Base-by-base conservation (phyloP, 768 basidiomycete genomes). In the Saitozyma sp. region DNA sequence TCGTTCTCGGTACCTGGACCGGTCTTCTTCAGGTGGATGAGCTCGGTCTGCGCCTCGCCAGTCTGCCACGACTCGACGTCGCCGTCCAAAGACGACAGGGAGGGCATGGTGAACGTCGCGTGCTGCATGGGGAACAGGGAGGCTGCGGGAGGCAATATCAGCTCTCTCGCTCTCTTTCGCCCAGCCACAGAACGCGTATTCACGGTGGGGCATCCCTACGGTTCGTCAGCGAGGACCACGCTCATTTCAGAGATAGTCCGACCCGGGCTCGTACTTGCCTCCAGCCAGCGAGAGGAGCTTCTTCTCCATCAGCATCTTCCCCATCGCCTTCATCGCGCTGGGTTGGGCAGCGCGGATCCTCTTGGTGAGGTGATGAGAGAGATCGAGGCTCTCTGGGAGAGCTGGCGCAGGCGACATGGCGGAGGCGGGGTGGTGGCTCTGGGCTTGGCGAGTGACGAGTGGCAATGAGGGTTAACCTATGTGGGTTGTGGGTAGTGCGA, bases 111-210 rank as follows among this genome's bases (percentile, higher is more conserved):
- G 62, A 68, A 75, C 13, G 65, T 67, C 9, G 66, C 66, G 50
- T 66, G 65, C 3, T 61, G 59, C 68, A 73, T 67, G 20, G 74
- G 71, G 66, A 76, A 76, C 1, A 73, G 66, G 17, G 69, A 69
- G 19, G 65, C 63, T 69, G 50, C 48, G 56, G 19, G 54, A 62
- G 51, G 11, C 17, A 50, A 9, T 29, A 9, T 29, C 29, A 29
- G 29, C 29, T 29, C n/a, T n/a, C n/a, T n/a, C n/a, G n/a, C n/a
- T n/a, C n/a, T n/a, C n/a, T n/a, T n/a, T n/a, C n/a, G n/a, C n/a
- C n/a, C n/a, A n/a, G n/a, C n/a, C n/a, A n/a, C n/a, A n/a, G n/a
- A n/a, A n/a, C n/a, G n/a, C n/a, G n/a, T n/a, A 20, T 50, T 19
- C 8, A 14, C 55, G 39, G 0, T 29, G 37, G 9, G 60, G 57